Evolutionary conservation across 192 early-diverging fungal genomes (phyloP).

Genomic region (Spinellus fusiger): DNA sequence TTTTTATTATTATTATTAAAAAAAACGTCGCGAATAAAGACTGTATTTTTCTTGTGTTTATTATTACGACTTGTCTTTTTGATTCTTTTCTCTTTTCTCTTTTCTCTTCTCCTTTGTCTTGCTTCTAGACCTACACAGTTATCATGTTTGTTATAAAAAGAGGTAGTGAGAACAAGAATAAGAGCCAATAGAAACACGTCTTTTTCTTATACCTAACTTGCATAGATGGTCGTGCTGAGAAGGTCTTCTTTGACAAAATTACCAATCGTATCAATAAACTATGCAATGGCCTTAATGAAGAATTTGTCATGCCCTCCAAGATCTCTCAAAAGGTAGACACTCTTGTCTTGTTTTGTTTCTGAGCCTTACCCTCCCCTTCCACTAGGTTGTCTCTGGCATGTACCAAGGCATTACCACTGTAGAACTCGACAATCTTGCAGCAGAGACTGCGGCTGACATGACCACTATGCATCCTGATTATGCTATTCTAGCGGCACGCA

Average conservation of each 20-base stretch:
- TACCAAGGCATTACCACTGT: constrained; percentile 97
- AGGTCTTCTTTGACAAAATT: constrained; percentile 95
- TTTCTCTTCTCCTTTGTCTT: background rate
- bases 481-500: constrained; percentile 91
- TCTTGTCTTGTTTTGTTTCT: too few relatives aligned
- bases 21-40: background rate
- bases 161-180: constrained; percentile 19
- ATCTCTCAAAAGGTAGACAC: constrained; percentile 83
- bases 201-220: background rate
- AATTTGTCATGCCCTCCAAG: constrained; percentile 84
- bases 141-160: constrained; percentile 38
- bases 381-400: constrained; percentile 84
- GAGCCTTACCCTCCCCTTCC: too few relatives aligned
- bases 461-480: constrained; percentile 95
- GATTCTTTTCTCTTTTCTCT: background rate
- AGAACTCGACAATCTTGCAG: constrained; percentile 94
- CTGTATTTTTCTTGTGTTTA: background rate
- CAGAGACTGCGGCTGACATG: constrained; percentile 86
- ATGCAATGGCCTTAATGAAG: constrained; percentile 86
- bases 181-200: background rate
- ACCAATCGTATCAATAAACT: constrained; percentile 89
- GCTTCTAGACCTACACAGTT: background rate
- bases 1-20: background rate
- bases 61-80: background rate
- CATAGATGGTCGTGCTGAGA: constrained; percentile 63